A percentile compares a stretch with the other conserved stretches of the same genome.
phyloP scores from a whole-genome alignment of 345 rosid genomes.

The Aquilaria sinensis region DNA sequence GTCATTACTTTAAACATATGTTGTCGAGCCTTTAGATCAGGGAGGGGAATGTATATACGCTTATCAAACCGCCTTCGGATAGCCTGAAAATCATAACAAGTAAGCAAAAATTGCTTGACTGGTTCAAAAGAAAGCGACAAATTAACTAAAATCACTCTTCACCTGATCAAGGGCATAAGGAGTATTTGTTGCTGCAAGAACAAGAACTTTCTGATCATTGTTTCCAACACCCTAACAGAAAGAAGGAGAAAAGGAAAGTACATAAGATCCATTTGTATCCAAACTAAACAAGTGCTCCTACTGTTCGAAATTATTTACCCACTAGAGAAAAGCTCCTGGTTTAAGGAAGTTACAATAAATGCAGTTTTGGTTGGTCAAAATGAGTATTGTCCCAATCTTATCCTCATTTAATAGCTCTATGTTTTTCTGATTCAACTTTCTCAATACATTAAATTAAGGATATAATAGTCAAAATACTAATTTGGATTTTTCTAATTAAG shows the following conservation, averaged over 20 bases:
- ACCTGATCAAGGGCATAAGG: conserved; percentile 89
- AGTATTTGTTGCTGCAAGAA: conserved; percentile 83
- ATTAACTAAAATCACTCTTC: conserved; percentile 7
- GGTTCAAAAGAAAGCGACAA: conserved; percentile 10
- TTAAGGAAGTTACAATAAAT: too few species aligned
- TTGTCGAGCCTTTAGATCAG: conserved; percentile 70
- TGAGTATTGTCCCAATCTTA: too few species aligned
- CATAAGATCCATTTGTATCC: background rate
- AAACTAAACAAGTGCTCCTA: background rate
- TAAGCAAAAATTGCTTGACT: conserved; percentile 15
- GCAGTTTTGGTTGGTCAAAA: too few species aligned
- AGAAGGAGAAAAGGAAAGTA: conserved; percentile 10
- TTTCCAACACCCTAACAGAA: conserved; percentile 65
- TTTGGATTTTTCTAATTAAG: too few species aligned
- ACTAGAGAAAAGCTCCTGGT: too few species aligned
- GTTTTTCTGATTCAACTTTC: too few species aligned
- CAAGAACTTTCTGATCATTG: conserved; percentile 70
- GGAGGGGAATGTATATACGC: conserved; percentile 82
- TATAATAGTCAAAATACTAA: too few species aligned
- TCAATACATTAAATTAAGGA: too few species aligned
- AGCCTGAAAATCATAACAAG: conserved; percentile 38
- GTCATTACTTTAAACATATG: conserved; percentile 67
- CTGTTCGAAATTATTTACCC: too few species aligned
- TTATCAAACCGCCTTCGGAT: conserved; percentile 81
- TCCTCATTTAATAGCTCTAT: too few species aligned